Evolutionary conservation across 1,139 yeast genomes (phyloP).

Genomic region (Taphrina confusa): DNA sequence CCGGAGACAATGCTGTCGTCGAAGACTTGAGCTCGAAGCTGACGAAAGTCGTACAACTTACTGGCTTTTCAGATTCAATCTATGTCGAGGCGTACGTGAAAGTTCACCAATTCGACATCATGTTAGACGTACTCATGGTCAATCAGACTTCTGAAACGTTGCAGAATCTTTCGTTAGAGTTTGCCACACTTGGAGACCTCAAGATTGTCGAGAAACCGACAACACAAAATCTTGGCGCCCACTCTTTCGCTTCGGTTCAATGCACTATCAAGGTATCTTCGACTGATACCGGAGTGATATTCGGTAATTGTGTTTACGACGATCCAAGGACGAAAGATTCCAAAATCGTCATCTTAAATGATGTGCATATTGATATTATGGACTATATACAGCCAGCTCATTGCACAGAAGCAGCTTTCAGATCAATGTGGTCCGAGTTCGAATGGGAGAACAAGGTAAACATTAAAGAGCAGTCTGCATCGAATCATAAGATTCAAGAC

Average conservation of each 20-base stretch:
- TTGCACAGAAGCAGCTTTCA: conserved; percentile 85
- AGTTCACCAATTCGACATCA: conserved; percentile 94
- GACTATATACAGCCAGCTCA: conserved; percentile 95
- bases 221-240: conserved; percentile 92
- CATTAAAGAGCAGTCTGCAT: conserved; percentile 60
- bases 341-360: conserved; percentile 87
- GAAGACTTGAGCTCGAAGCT: conserved; percentile 74
- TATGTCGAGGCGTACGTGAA: conserved; percentile 96
- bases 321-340: conserved; percentile 92
- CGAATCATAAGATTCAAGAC: conserved; percentile 57
- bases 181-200: conserved; percentile 93
- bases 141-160: conserved; percentile 91
- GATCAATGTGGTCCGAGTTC: conserved; percentile 98
- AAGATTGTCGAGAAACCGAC: conserved; percentile 92
- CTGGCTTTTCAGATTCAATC: conserved; percentile 97
- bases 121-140: conserved; percentile 86
- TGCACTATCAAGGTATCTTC: conserved; percentile 92
- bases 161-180: conserved; percentile 89
- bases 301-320: conserved; percentile 95
- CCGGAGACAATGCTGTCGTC: conserved; percentile 53
- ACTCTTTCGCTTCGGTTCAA: conserved; percentile 87
- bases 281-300: conserved; percentile 95
- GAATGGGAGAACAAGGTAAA: conserved; percentile 99
- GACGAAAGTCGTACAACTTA: conserved; percentile 84
- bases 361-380: conserved; percentile 94